Base-by-base conservation (phyloP, 2,329 filamentous ascomycete genomes). In the Arthrobotrys iridis region DNA sequence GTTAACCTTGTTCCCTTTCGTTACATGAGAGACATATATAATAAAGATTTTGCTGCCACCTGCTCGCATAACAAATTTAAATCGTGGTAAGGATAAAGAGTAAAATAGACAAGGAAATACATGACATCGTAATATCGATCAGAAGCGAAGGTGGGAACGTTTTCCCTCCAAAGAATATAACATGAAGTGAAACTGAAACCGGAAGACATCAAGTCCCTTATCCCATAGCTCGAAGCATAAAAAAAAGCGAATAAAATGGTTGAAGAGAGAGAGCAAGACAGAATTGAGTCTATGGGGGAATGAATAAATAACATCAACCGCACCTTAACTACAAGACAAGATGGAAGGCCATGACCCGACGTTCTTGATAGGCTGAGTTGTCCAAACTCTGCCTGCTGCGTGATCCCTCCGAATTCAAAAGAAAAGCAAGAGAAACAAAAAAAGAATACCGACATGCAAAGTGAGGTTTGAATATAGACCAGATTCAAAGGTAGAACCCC, bases 191-290 rank as follows among this genome's bases (percentile, higher is more conserved):
- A 57, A 43, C 58, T 24, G 20, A 63, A 57, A 40, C 41, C n/a
- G 45, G 67, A 74, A 67, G 70, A 63, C 62, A 28, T 67, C 62
- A 67, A 67, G 70, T 58, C 62, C 70, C 50, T 46, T n/a, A 58
- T 73, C 40, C 33, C 46, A 52, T 59, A 58, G 15, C 13, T 15
- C 33, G 35, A 33, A 11, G 43, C 18, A 13, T 28, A 43, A 37
- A 35, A 57, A 24, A 3, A 40, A 24, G 8, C 7, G 35, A 30
- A 63, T 33, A 43, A 41, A 37, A 20, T 46, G 45, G 43, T 33
- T 35, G 59, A 22, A 55, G 26, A 45, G 28, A 48, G 13, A 46
- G n/a, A 2, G 33, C 18, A 26, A 40, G 24, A 35, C 66, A 41
- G 18, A n/a, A 26, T 28, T 57, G n/a, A n/a, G n/a, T 52, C 22